Percentiles rank a stretch among this genome's conserved stretches.
phyloP scores from a whole-genome alignment of 441 rosid species.

The Populus hybrid region DNA sequence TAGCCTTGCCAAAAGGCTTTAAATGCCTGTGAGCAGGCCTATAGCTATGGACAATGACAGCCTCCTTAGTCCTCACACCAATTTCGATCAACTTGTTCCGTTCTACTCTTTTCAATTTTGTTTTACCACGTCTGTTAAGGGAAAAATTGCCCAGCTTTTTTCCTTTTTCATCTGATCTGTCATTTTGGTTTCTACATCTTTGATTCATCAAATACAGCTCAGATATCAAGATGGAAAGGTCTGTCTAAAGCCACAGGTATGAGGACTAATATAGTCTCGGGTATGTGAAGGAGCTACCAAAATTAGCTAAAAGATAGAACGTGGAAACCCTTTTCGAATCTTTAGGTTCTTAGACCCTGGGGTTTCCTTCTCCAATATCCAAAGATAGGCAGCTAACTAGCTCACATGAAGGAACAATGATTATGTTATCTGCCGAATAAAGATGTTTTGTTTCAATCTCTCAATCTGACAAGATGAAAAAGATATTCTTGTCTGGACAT shows the following conservation, averaged over 20 bases:
- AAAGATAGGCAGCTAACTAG: background rate
- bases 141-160: background rate
- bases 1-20: constrained; percentile 28
- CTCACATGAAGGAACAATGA: background rate
- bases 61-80: constrained; percentile 28
- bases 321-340: background rate
- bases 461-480: background rate
- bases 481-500: constrained; percentile 3
- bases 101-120: constrained; percentile 3
- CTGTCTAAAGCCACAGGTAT: constrained; percentile 1
- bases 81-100: constrained; percentile 6
- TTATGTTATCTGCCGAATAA: background rate
- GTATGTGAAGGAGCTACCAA: background rate
- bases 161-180: background rate
- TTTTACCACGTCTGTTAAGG: constrained; percentile 10
- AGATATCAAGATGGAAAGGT: constrained; percentile 1
- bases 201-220: constrained; percentile 5
- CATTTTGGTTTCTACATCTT: constrained; percentile 2
- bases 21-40: constrained; percentile 21
- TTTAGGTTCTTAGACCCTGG: background rate
- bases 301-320: background rate
- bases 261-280: background rate
- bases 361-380: background rate
- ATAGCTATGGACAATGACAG: constrained; percentile 21
- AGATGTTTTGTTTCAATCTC: background rate